Evolutionary conservation across 495 filamentous ascomycete genomes (phyloP).

Genomic region (Usnea hakonensis): DNA sequence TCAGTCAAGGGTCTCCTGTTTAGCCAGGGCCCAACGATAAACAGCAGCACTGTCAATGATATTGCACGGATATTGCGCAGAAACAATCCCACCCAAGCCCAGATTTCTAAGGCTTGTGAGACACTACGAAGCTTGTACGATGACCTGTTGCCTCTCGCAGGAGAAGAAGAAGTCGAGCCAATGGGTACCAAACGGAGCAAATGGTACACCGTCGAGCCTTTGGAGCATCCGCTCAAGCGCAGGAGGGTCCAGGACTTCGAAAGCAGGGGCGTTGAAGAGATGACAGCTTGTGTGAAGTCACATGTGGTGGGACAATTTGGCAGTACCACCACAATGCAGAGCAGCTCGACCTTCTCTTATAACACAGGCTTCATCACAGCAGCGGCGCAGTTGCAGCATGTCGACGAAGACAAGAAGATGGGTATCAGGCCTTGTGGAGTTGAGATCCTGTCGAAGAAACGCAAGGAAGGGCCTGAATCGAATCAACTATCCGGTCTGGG

Average conservation of each 20-base stretch:
- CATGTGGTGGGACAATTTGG: conserved; percentile 1
- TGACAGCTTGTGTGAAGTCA: neutral
- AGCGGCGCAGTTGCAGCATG: conserved; percentile 17
- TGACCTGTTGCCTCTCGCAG: conserved; percentile 55
- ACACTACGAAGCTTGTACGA: conserved; percentile 48
- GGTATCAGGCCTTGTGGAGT: neutral
- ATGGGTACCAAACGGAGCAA: conserved; percentile 33
- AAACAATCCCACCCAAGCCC: conserved; percentile 40
- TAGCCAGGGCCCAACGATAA: conserved; percentile 49
- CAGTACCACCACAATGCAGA: conserved; percentile 27
- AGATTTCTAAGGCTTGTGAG: conserved; percentile 39
- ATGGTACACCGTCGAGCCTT: conserved; percentile 18
- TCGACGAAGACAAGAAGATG: conserved; percentile 1
- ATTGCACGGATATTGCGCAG: conserved; percentile 59
- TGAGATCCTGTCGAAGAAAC: neutral
- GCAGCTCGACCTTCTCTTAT: conserved; percentile 22
- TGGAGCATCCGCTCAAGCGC: conserved; percentile 28
- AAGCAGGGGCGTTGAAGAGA: neutral
- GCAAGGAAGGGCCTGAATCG: neutral
- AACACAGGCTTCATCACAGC: conserved; percentile 22
- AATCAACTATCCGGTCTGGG: neutral
- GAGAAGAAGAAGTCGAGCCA: conserved; percentile 41
- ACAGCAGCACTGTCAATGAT: conserved; percentile 45
- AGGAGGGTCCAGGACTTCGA: conserved; percentile 15
- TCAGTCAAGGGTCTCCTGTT: conserved; percentile 44